Percentiles rank a stretch among this genome's conserved stretches.
Evolutionary conservation across 805 yeast genomes (phyloP).

Genomic region (Schizosaccharomyces osmophilus): DNA sequence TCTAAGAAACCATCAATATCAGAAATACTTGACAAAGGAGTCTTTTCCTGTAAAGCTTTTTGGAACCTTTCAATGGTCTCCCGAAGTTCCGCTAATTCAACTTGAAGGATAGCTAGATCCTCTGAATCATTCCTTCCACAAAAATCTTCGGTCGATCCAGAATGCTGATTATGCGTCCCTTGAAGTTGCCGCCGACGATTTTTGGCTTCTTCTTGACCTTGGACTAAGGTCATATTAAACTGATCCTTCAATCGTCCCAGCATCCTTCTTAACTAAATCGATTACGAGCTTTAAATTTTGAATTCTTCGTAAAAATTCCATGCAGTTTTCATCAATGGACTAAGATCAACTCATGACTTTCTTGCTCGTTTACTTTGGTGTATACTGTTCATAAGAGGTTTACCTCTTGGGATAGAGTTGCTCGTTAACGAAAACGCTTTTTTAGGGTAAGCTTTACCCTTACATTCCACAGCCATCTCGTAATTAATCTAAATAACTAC

Average conservation of each 20-base stretch:
- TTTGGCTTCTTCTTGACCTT: not conserved
- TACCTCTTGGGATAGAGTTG: too few relatives aligned
- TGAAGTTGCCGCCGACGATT: not conserved
- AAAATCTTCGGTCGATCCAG: not conserved
- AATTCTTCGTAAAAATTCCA: too few relatives aligned
- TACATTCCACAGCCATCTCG: too few relatives aligned
- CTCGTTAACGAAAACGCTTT: too few relatives aligned
- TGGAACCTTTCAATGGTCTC: not conserved
- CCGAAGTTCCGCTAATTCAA: not conserved
- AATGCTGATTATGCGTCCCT: not conserved
- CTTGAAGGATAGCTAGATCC: not conserved
- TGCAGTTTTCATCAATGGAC: too few relatives aligned
- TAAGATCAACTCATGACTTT: too few relatives aligned
- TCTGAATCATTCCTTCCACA: not conserved
- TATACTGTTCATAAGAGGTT: too few relatives aligned
- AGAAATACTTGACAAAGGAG: not conserved
- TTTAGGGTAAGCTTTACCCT: too few relatives aligned
- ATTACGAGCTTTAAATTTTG: too few relatives aligned
- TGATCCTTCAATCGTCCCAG: not conserved
- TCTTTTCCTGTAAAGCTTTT: not conserved
- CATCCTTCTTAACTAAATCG: not conserved
- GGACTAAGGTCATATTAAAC: not conserved
- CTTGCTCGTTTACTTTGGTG: too few relatives aligned
- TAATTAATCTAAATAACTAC: too few relatives aligned
- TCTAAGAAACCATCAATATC: constrained; percentile 1